Percentiles rank a stretch among this genome's conserved stretches.
Evolutionary conservation across 2,329 filamentous ascomycete species (phyloP).

Genomic region (Neonectria sp.): DNA sequence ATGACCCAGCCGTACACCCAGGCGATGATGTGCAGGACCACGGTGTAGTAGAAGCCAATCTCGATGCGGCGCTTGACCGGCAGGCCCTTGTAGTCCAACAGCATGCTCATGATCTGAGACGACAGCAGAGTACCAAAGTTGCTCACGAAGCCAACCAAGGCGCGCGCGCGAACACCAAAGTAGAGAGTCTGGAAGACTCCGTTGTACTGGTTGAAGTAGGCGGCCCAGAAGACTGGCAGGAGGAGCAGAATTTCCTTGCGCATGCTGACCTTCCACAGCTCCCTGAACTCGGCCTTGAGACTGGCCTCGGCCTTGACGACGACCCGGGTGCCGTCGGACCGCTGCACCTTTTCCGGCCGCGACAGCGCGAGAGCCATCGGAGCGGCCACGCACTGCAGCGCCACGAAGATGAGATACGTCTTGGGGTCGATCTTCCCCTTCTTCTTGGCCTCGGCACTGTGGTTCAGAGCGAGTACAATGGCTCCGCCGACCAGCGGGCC

Average conservation of each 20-base stretch:
- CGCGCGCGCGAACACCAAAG: constrained; percentile 30
- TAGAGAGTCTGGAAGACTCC: constrained; percentile 25
- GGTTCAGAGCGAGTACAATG: constrained; percentile 61
- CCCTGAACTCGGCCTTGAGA: constrained; percentile 20
- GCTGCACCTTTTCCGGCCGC: constrained; percentile 24
- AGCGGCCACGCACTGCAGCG: constrained; percentile 21
- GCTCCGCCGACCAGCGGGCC: constrained; percentile 39
- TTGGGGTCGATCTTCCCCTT: constrained; percentile 38
- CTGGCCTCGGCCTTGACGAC: constrained; percentile 14
- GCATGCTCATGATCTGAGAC: constrained; percentile 21
- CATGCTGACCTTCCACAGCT: constrained; percentile 8
- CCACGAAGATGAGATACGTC: constrained; percentile 39
- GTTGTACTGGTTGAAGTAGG: constrained; percentile 27
- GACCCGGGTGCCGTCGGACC: constrained; percentile 23
- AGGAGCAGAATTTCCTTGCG: constrained; percentile 25
- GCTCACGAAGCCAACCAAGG: constrained; percentile 20
- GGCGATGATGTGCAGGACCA: constrained; percentile 60
- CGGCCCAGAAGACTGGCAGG: constrained; percentile 21
- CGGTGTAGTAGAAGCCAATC: constrained; percentile 61
- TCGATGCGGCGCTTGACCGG: constrained; percentile 54
- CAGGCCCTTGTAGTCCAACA: constrained; percentile 25
- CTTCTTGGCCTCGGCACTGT: constrained; percentile 49
- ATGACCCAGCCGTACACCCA: constrained; percentile 69
- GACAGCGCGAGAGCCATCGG: constrained; percentile 25
- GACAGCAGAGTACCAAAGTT: constrained; percentile 25